Base-by-base conservation (phyloP, 257 asterid species). In the Solanum sitiens region DNA sequence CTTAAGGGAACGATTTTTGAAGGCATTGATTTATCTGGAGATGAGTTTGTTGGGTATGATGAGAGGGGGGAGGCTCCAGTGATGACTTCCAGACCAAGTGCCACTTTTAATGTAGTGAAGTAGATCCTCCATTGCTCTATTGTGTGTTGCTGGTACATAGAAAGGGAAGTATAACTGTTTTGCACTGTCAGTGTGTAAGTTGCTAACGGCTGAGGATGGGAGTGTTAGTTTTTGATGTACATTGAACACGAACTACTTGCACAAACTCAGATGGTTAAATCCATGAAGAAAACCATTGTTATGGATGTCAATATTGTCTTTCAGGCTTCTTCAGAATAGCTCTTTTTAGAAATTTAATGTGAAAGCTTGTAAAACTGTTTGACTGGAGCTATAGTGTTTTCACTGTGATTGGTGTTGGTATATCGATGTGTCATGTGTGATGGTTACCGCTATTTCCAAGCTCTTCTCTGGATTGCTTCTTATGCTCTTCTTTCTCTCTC, bases 21-120 rank as follows among this genome's bases (percentile, higher is more conserved):
- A 16, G 94, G 88, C 90, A 93, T 97, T 32, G 98, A 96, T 88
- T 89, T 97, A 87, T 94, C 98, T 2, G 94, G 83, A 68, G 99
- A 93, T 39, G 99, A 97, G 42, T 95, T 87, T 73, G 87, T 92
- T 40, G 99, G 95, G 79, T 97, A 96, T 47, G 98, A 95, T 56
- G 99, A 97, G 92, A 96, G 94, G 94, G 98, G 99, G 33, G 93
- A 93, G 91, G 90, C 92, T 86, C 98, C 98, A 1, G 99, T 97
- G 88, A 94, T 92, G 98, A 94, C 93, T 90, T 95, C 98, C 87
- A 95, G 93, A 89, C 94, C 91, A 35, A 90, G 93, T 71, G 94
- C 98, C n/a, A 90, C 73, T 83, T 97, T 96, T 87, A 88, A 86
- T 4, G 92, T 94, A 72, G 90, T 83, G 63, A 94, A 95, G 93